Evolutionary conservation across 2,329 filamentous ascomycete species (phyloP).

Genomic region (Venturia oleaginea): DNA sequence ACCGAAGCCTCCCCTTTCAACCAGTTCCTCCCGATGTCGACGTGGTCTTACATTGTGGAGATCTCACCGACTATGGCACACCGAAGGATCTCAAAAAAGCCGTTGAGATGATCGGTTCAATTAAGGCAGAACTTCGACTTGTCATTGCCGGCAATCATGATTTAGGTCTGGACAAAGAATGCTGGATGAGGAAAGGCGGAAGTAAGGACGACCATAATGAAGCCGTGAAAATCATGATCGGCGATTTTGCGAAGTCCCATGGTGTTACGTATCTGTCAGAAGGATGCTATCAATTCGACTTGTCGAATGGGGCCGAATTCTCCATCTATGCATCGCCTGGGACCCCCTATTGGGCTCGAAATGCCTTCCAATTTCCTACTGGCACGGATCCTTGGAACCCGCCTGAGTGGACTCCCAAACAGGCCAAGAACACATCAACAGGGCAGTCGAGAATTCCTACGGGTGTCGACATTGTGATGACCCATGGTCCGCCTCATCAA

Average conservation of each 20-base stretch:
- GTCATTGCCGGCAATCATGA: slow-evolving; percentile 33
- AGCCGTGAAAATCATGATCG: slow-evolving; percentile 17
- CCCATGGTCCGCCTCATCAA: slow-evolving; percentile 29
- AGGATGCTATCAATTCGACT: slow-evolving; percentile 23
- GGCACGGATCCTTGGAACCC: slow-evolving; percentile 12
- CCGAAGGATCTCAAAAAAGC: slow-evolving; percentile 23
- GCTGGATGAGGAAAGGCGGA: background rate
- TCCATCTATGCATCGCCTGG: slow-evolving; percentile 27
- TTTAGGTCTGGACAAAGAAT: slow-evolving; percentile 17
- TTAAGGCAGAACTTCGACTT: slow-evolving; percentile 27
- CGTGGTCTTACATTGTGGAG: slow-evolving; percentile 33
- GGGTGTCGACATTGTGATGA: slow-evolving; percentile 31
- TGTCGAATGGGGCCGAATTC: slow-evolving; percentile 23
- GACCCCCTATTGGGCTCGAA: slow-evolving; percentile 23
- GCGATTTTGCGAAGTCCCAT: background rate
- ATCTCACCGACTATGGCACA: slow-evolving; percentile 28
- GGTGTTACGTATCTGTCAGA: slow-evolving; percentile 26
- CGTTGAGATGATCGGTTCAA: slow-evolving; percentile 20
- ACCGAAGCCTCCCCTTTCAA: slow-evolving; percentile 1
- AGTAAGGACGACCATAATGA: background rate
- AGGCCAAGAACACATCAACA: background rate
- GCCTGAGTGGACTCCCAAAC: background rate
- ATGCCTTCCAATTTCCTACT: slow-evolving; percentile 23
- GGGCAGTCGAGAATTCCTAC: slow-evolving; percentile 12
- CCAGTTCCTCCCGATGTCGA: slow-evolving; percentile 17